Evolutionary conservation across 257 asterid genomes (phyloP).

Genomic region (Oldenlandia corymbosa): DNA sequence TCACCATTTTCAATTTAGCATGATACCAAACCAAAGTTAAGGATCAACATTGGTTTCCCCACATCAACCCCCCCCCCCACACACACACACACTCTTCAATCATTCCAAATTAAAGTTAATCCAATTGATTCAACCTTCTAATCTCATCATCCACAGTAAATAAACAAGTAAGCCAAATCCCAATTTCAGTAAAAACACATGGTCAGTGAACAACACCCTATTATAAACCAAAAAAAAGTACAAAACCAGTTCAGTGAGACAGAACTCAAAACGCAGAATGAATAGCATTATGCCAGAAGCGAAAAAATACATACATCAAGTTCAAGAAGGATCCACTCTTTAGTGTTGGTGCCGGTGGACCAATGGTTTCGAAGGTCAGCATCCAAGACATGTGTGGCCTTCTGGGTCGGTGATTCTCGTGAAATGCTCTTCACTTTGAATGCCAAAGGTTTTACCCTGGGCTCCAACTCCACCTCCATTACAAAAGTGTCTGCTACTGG

Average conservation of each 20-base stretch:
- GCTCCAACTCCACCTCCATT: slow-evolving; percentile 94
- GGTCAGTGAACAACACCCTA: neutral
- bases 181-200: neutral
- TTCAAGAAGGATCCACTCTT: slow-evolving; percentile 96
- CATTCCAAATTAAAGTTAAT: too few relatives aligned
- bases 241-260: neutral
- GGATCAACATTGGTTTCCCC: neutral
- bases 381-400: slow-evolving; percentile 76
- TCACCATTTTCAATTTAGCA: neutral
- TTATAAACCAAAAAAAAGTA: neutral
- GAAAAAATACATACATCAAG: slow-evolving; percentile 82
- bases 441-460: slow-evolving; percentile 70
- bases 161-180: too few relatives aligned
- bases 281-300: slow-evolving; percentile 1
- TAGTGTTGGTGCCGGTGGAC: slow-evolving; percentile 94
- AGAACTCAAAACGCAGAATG: neutral
- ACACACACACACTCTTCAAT: too few relatives aligned
- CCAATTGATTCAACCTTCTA: too few relatives aligned
- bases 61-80: too few relatives aligned
- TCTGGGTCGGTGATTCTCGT: slow-evolving; percentile 84
- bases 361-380: slow-evolving; percentile 93
- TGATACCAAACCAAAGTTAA: neutral
- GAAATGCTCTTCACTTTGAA: slow-evolving; percentile 93
- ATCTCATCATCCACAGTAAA: neutral
- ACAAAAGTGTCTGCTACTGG: neutral